Evolutionary conservation across 257 asterid species (phyloP), one percentile per base, ranked within the genome.

Genomic region (Solanum neorickii): DNA sequence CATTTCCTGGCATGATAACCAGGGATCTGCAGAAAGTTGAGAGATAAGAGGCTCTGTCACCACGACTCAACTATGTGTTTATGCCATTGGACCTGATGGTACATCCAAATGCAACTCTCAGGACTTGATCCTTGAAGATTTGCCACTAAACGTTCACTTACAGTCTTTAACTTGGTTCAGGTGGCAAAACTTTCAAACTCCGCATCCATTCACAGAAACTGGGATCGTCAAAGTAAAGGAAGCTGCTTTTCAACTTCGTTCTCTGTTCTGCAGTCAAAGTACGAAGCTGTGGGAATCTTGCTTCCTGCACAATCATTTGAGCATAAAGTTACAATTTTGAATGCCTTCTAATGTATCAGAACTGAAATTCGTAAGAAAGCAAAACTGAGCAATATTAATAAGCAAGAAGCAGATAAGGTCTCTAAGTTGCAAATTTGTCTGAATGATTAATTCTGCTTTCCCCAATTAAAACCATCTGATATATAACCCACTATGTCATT

Each of bases 191-290:
- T 91, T 92, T 97, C 93, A 95, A 83, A 88, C 88, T 92, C 82
- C 99, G 93, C 96, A 94, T 94, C 99, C 99, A 95, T 91, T 97
- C 99, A 27, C 97, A 97, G 91, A 97, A 95, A 91, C 99, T 95
- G 70, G 98, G 99, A 89, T 95, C 98, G 42, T 94, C 98, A 70
- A 97, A 97, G 90, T 94, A 96, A 85, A 97, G 90, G 89, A 95
- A 97, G 90, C 95, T 95, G 82, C 98, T 95, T 90, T 97, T 95
- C 87, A 97, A 94, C 91, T 92, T 95, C 77, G 91, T 92, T 85
- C 98, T 90, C 89, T 97, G 96, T 29, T 95, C 99, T 75, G 94
- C 82, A 59, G 94, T 93, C 95, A 97, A 87, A 4, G 96, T 93
- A 31, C 94, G 92, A 85, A 97, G 98, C 93, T 97, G 99, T 75